Base-by-base conservation (phyloP, 1,284 basidiomycete genomes). In the Clitocybe nebularis region DNA sequence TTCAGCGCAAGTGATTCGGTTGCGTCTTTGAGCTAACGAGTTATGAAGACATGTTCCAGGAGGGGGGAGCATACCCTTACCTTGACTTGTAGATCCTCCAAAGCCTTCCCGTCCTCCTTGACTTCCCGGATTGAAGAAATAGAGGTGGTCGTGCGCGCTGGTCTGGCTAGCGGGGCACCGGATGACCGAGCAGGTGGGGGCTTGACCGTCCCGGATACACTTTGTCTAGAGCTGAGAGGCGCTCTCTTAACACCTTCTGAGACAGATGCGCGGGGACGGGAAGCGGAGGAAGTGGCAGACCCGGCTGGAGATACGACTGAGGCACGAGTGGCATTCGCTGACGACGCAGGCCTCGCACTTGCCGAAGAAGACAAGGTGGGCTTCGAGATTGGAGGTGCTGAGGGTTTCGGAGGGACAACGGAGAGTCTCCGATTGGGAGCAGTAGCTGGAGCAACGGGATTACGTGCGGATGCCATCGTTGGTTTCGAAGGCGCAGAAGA, bases 91-190 rank as follows among this genome's bases (percentile, higher is more conserved):
- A 87, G 52, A 41, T 79, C 81, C 41, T 74, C 71, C 17, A 77
- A 50, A 11, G 61, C 70, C 52, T 75, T 75, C n/a, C 59, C 66
- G 50, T 81, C 79, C 50, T 79, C 81, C 49, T 74, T 77, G 8
- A 82, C 67, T 53, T 86, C 86, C 46, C 69, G 75, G 45, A 88
- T 79, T 3, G 85, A 84, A 9, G 82, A 74, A 37, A 88, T 78
- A 3, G 85, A 87, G 10, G 70, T 66, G 19, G 74, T 54, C 16
- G 74, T 61, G 41, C 53, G 57, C 28, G 58, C 53, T 25, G 62
- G 56, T 14, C 64, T 63, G 36, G 58, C 50, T 32, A 61, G 25
- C 42, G 63, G 50, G 35, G 45, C 35, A 46, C 61, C 69, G 11
- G 61, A 40, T 22, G 62, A 43, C 36, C 63, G 52, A 4, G 56